Evolutionary conservation across 2,329 filamentous ascomycete species (phyloP).

Genomic region (Arthrobotrys sphaeroides): DNA sequence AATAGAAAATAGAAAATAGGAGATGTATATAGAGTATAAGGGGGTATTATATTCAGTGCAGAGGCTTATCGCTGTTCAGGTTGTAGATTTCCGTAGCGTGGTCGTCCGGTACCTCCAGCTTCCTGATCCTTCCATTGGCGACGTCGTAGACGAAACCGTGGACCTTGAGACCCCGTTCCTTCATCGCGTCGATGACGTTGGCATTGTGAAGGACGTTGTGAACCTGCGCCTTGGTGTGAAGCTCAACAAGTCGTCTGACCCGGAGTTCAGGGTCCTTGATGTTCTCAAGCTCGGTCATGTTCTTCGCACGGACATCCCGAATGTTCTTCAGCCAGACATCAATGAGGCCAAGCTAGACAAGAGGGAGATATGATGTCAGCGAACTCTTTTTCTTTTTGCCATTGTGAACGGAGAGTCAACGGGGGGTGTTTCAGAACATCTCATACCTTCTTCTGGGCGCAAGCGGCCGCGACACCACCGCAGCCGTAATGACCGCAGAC

Average conservation of each 20-base stretch:
- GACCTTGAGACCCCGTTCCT: slow-evolving; percentile 75
- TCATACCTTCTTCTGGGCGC: slow-evolving; percentile 61
- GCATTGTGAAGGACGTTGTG: slow-evolving; percentile 74
- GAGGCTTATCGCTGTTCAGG: not conserved
- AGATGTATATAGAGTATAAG: too few species aligned
- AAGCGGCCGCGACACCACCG: slow-evolving; percentile 72
- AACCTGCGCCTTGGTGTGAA: slow-evolving; percentile 78
- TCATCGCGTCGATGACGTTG: slow-evolving; percentile 74
- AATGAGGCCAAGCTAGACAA: slow-evolving; percentile 65
- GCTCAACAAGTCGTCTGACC: slow-evolving; percentile 73
- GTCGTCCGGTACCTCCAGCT: slow-evolving; percentile 61
- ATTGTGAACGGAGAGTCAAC: not conserved
- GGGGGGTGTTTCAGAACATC: not conserved
- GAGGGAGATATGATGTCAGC: slow-evolving; percentile 6
- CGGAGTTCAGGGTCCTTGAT: slow-evolving; percentile 69
- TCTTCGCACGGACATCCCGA: slow-evolving; percentile 62
- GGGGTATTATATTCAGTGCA: not conserved
- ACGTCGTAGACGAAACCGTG: slow-evolving; percentile 82
- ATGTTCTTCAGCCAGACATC: slow-evolving; percentile 72
- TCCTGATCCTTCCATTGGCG: slow-evolving; percentile 64
- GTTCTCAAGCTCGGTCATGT: slow-evolving; percentile 75
- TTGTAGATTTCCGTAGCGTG: slow-evolving; percentile 40
- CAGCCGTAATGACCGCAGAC: slow-evolving; percentile 76
- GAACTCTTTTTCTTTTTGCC: too few species aligned
- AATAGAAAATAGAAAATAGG: slow-evolving; percentile 4